Evolutionary conservation across 352 stramenopile genomes (phyloP), one percentile per base, ranked within the genome.

Genomic region (Phytophthora sp.): DNA sequence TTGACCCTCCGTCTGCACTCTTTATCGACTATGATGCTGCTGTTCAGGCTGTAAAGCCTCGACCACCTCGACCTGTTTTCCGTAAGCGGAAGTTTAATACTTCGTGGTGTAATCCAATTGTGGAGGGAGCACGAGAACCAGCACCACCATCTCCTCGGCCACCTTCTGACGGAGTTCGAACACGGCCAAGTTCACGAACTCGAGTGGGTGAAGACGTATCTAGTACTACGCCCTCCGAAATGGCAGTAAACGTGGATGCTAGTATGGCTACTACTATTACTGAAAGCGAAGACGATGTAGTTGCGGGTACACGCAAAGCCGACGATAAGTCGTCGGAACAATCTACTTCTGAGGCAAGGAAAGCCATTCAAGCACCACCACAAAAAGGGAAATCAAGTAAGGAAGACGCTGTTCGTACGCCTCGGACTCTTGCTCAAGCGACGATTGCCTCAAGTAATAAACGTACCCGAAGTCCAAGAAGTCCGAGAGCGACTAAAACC

Each of bases 31-130:
- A 92, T 43, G 69, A 92, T 11, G 67, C 75, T 5, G 64, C 69
- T 0, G 80, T 90, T 30, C 84, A 90, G 26, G 69, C 57, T 18
- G 67, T 89, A 0, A 88, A 85, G 37, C 82, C 84, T 21, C 66
- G 79, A 2, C 58, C 79, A 26, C 43, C 66, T 27, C 66, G 78
- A 1, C 55, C 66, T 7, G 69, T 78, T 15, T 92, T 94, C 43
- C 71, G 73, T 1, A 88, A 88, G 38, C 68, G 79, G 17, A 84
- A 81, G 49, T 76, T 79, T 23, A 74, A 77, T 32, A 77, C 81
- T 0, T 94, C 84, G n/a, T 92, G 84, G 84, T 94, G 84, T 48
- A 91, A 94, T 28, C 84, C 84, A 9, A 76, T 92, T 2, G 52
- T 67, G 2, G 45, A 67, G 4, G 30, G 34, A 21, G 32, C 43